Conservation (phyloP, 2,329 filamentous ascomycete species). For the Nothomitra cinnamomea region DNA sequence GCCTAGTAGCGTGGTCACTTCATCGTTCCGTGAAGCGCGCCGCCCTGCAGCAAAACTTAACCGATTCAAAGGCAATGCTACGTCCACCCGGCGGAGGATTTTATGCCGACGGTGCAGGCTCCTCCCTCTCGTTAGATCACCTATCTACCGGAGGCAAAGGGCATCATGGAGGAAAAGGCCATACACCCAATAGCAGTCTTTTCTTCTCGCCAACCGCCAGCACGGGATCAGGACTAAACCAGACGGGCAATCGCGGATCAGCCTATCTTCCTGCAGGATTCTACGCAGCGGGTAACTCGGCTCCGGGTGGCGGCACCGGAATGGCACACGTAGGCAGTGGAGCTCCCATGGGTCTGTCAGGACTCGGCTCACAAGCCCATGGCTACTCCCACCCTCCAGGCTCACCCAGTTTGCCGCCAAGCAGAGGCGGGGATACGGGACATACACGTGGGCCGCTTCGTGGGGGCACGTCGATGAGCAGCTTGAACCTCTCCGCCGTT, state of each 20-base stretch:
- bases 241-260: conserved; percentile 49
- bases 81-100: conserved; percentile 42
- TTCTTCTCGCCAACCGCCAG: conserved; percentile 93
- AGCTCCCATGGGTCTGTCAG: conserved; percentile 39
- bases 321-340: conserved; percentile 13
- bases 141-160: conserved; percentile 22
- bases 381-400: conserved; percentile 41
- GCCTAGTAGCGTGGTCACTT: conserved; percentile 72
- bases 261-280: conserved; percentile 81
- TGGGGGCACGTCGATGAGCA: conserved; percentile 30
- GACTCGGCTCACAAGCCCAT: conserved; percentile 37
- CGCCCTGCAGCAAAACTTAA: conserved; percentile 53
- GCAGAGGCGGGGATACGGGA: conserved; percentile 19
- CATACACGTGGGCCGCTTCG: conserved; percentile 13
- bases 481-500: conserved; percentile 45
- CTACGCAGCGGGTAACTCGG: conserved; percentile 54
- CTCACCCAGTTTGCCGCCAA: conserved; percentile 39
- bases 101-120: conserved; percentile 37
- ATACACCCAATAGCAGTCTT: conserved; percentile 50
- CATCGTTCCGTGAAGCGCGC: conserved; percentile 82
- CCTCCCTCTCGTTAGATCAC: conserved; percentile 22
- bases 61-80: conserved; percentile 53
- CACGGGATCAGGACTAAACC: conserved; percentile 22
- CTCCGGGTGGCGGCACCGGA: conserved; percentile 24
- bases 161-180: conserved; percentile 16